Evolutionary conservation across 495 filamentous ascomycete species (phyloP), one percentile per base, ranked within the genome.

Genomic region (Xylaria palmicola): DNA sequence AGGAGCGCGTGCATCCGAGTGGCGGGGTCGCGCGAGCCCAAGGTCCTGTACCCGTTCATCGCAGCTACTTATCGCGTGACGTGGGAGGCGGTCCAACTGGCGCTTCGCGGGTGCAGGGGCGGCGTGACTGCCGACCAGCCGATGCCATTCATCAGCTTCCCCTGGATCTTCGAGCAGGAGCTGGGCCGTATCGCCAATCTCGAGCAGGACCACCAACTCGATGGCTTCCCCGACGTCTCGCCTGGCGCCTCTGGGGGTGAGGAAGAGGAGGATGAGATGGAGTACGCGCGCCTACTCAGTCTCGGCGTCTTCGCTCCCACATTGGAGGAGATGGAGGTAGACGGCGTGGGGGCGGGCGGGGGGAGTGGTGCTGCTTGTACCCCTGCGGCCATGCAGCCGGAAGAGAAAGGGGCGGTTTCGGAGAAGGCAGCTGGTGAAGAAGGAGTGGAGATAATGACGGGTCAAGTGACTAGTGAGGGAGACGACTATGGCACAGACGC

Each of bases 51-150:
- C 6, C 90, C 86, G 1, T 88, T 97, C 54, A 84, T 90, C 10
- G 88, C 89, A 2, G 94, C 91, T 43, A 91, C 95, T 87, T 98
- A 99, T 68, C 82, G 79, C 1, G 82, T 95, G 24, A 96, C 95
- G 0, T 84, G 85, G 52, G 75, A 88, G 59, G 87, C 95, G 65
- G 78, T 91, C 20, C 71, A 77, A 4, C 72, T 76, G 9, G 85
- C 86, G 0, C 67, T 90, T 0, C 59, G 70, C 15, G 78, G 84
- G 58, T 62, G 75, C 2, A 72, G 66, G 0, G 74, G 77, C 2
- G 27, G 1, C 6, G 1, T 36, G 7, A 29, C 24, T 27, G 37
- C 20, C 20, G 50, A 39, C 47, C 39, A 72, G 75, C 73, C 74
- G 6, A 84, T 91, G 78, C 94, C 95, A 0, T 72, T 98, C 22